Evolutionary conservation across 371 early-diverging fungal species (phyloP).

Genomic region (Capillidium heterosporum): DNA sequence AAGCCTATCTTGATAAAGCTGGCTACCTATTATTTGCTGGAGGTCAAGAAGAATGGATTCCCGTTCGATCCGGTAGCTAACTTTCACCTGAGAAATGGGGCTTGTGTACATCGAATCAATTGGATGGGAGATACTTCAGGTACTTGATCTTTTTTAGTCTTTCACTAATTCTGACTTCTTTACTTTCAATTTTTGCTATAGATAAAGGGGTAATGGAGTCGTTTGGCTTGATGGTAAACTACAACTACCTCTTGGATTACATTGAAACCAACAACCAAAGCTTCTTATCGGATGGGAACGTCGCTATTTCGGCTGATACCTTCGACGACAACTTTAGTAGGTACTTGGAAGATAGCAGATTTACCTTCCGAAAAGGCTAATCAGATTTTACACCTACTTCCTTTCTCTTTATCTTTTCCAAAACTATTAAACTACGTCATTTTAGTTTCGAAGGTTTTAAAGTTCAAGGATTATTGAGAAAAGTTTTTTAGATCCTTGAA

Average conservation of each 20-base stretch:
- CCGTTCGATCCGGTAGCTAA: slow-evolving; percentile 75
- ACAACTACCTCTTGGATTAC: slow-evolving; percentile 41
- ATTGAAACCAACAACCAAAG: slow-evolving; percentile 54
- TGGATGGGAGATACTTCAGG: slow-evolving; percentile 62
- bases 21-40: slow-evolving; percentile 44
- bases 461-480: too few relatives aligned
- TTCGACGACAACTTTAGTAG: not conserved
- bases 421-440: too few relatives aligned
- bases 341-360: not conserved
- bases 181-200: slow-evolving; percentile 2
- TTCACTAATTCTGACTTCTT: not conserved
- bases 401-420: too few relatives aligned
- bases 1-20: slow-evolving; percentile 39
- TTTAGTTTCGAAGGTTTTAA: too few relatives aligned
- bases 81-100: slow-evolving; percentile 81
- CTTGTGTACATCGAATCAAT: slow-evolving; percentile 58
- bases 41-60: slow-evolving; percentile 30
- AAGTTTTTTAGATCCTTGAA: too few relatives aligned
- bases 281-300: slow-evolving; percentile 43
- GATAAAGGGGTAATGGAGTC: slow-evolving; percentile 54
- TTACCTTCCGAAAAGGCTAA: too few relatives aligned
- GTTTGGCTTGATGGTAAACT: slow-evolving; percentile 78
- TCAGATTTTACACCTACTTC: too few relatives aligned
- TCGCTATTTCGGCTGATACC: slow-evolving; percentile 18
- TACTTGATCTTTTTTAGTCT: slow-evolving; percentile 1